Base-by-base conservation (phyloP, 805 yeast genomes). In the Wickerhamomyces strasburgensis region DNA sequence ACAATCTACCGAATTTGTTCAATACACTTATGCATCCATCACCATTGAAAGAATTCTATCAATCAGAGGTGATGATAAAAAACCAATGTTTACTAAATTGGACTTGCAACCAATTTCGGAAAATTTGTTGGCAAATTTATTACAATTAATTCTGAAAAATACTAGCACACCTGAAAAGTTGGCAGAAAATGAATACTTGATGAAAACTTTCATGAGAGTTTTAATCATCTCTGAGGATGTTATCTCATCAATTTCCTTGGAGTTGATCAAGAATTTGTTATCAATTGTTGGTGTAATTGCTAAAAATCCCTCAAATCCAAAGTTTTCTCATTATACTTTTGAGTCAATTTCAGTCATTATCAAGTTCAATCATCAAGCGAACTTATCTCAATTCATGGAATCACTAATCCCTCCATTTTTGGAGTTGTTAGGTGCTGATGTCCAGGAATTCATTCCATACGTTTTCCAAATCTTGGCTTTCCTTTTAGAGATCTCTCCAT, bases 231-330 rank as follows among this genome's bases (percentile, higher is more conserved):
- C 87, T 7, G 86, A 84, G 49, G 85, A 84, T 44, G 62, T 78
- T 1, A 54, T 85, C n/a, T 60, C 60, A 24, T 54, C 64, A 5
- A 64, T 72, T 37, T 63, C 73, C 31, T 49, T 66, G 13, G 72
- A 76, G 19, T 39, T 68, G 9, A 64, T 86, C 26, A 68, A 72
- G 24, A 89, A 89, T 55, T 65, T 90, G 29, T 61, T 89, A 31
- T 66, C 72, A 35, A 84, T 93, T 33, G 68, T 89, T 33, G 70
- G 68, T 13, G 74, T 78, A 13, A 87, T 89, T 38, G 68, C 88
- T 17, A 80, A 78, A 49, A 93, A 93, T 53, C 99, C 99, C 5
- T 85, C 98, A 5, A 93, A 93, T 61, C 98, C 99, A 30, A 77
- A 81, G 50, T 93, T 93, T 54, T 75, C 88, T 6, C 98, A 93